Base-by-base conservation (phyloP, 495 filamentous ascomycete species). In the Neurospora sp. region DNA sequence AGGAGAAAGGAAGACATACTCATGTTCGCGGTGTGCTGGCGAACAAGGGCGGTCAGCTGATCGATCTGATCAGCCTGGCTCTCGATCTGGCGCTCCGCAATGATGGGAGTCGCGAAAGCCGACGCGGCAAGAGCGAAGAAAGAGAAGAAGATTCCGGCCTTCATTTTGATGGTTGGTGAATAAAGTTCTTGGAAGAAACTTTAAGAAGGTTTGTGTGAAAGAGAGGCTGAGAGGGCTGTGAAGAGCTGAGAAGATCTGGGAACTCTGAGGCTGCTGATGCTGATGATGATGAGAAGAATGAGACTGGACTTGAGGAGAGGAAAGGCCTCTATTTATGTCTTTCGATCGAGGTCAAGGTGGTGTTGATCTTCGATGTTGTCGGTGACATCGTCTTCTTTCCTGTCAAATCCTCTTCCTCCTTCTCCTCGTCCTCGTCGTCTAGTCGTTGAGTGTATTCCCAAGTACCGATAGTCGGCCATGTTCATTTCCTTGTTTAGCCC, bases 51-150 rank as follows among this genome's bases (percentile, higher is more conserved):
- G 40, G 75, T 73, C 20, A 83, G 78, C 39, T 76, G 72, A 71
- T 80, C 78, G 18, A 83, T 69, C 72, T 78, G 73, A 42, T 75
- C 74, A 38, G 74, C 81, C 77, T 83, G 81, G 71, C 73, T 77
- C 70, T 79, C 78, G 35, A 79, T 27, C 71, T 76, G 70, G 72
- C 78, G 73, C 53, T 76, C 74, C 59, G 74, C 71, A 72, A 76
- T 53, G 72, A 81, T 40, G 48, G 81, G 81, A 48, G 73, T 81
- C 40, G 79, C 81, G 18, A 83, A 74, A 74, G 75, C 78, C 53
- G 79, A 78, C 70, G 77, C 75, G 74, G 81, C 81, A 31, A 83
- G 71, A 71, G 81, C 75, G 69, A 80, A 76, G 73, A 83, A 74
- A 44, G 78, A 70, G 69, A 82, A 72, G 70, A 83, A 72, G 68